Conservation (phyloP, 192 early-diverging fungal species). For the Coemansia sp. region DNA sequence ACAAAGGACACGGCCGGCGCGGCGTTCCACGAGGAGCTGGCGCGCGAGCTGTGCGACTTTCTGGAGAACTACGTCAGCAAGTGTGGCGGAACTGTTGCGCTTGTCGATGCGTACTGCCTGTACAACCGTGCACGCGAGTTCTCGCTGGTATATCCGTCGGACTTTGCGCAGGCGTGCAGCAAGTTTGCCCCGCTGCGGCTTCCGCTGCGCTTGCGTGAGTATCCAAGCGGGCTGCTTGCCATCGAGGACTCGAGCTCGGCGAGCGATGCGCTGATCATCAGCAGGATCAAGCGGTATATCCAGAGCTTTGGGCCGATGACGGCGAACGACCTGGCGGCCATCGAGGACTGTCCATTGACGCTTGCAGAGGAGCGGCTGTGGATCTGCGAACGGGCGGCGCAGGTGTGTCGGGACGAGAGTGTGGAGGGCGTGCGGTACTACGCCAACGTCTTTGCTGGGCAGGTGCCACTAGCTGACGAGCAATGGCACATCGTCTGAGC, state of each 20-base stretch:
- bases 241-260: constrained; percentile 66
- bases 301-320: constrained; percentile 60
- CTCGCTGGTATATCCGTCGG: constrained; percentile 92
- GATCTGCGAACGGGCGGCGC: constrained; percentile 76
- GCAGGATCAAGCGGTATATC: constrained; percentile 59
- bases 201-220: constrained; percentile 75
- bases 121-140: constrained; percentile 92
- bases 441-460: constrained; percentile 64
- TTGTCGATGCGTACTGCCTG: constrained; percentile 91
- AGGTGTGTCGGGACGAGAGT: constrained; percentile 87
- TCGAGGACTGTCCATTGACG: constrained; percentile 50
- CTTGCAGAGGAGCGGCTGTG: constrained; percentile 57
- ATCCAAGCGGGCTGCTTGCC: constrained; percentile 79
- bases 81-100: constrained; percentile 73
- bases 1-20: constrained; percentile 90
- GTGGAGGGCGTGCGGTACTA: constrained; percentile 85
- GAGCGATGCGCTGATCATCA: constrained; percentile 71
- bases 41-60: constrained; percentile 84
- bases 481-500: constrained; percentile 5
- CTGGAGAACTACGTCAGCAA: constrained; percentile 67
- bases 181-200: constrained; percentile 70
- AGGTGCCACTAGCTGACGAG: neutral
- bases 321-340: constrained; percentile 70
- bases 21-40: constrained; percentile 84
- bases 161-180: constrained; percentile 78